phyloP scores from a whole-genome alignment of 306 rosid genomes.

The Cucurbita pepo region DNA sequence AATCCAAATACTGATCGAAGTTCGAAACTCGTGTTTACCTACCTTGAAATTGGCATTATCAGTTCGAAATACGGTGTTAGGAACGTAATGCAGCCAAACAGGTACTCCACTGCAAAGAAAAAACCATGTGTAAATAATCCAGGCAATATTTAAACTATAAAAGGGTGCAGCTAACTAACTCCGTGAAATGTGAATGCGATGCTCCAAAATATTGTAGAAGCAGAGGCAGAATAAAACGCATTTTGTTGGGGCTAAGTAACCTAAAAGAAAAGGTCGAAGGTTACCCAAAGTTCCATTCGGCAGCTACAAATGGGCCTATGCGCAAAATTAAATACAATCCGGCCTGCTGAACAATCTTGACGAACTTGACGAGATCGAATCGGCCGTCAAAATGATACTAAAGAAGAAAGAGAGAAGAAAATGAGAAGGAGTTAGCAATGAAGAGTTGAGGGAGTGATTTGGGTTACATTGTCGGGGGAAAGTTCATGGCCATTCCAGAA shows the following conservation, averaged over 20 bases:
- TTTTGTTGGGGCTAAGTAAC: not conserved
- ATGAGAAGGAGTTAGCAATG: not conserved
- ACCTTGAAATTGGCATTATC: slow-evolving; percentile 74
- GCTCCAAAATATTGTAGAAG: too few species aligned
- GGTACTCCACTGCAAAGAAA: slow-evolving; percentile 71
- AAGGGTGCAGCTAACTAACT: too few species aligned
- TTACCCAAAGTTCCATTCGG: slow-evolving; percentile 45
- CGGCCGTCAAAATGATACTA: slow-evolving; percentile 42
- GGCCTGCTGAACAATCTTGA: slow-evolving; percentile 30
- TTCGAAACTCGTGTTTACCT: slow-evolving; percentile 12
- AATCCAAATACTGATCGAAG: not conserved
- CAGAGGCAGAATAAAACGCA: too few species aligned
- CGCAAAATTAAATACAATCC: slow-evolving; percentile 40
- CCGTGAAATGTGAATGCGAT: not conserved
- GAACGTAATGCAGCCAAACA: slow-evolving; percentile 85
- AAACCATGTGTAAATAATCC: not conserved
- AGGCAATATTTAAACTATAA: not conserved
- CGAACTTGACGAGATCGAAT: slow-evolving; percentile 44
- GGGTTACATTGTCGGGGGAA: slow-evolving; percentile 70
- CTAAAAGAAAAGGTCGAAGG: not conserved
- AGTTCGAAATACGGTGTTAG: slow-evolving; percentile 78
- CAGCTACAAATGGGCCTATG: slow-evolving; percentile 44
- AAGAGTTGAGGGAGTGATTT: not conserved
- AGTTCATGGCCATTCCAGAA: slow-evolving; percentile 96
- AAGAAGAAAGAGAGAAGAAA: not conserved